Evolutionary conservation across 2,329 filamentous ascomycete genomes (phyloP).

Genomic region (Fusarium newnesense): DNA sequence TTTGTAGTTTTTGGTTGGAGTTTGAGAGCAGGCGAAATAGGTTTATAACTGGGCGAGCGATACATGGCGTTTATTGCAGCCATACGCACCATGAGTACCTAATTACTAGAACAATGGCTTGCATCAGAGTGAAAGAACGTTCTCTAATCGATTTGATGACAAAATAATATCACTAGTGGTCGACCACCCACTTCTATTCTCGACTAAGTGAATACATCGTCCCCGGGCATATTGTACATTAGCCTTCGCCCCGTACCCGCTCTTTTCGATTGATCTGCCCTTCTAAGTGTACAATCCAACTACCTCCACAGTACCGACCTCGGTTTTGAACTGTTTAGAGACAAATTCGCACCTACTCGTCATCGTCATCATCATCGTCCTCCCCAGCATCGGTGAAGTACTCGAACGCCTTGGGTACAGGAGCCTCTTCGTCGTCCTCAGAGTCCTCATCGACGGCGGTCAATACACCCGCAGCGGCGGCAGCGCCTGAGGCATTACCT

Average conservation of each 20-base stretch:
- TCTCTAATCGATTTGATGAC: background rate
- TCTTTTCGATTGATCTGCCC: constrained; percentile 30
- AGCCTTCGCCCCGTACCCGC: constrained; percentile 6
- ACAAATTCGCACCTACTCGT: constrained; percentile 34
- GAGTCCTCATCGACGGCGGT: constrained; percentile 89
- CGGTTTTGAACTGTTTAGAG: background rate
- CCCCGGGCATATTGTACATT: constrained; percentile 36
- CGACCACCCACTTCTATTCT: constrained; percentile 29
- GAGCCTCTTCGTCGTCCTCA: constrained; percentile 78
- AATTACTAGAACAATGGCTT: background rate
- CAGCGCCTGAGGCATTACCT: constrained; percentile 66
- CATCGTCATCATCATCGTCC: constrained; percentile 53
- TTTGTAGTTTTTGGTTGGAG: background rate
- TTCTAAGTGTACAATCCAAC: constrained; percentile 43
- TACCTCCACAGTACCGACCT: background rate
- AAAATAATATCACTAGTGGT: background rate
- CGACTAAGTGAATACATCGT: constrained; percentile 28
- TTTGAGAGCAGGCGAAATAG: constrained; percentile 2
- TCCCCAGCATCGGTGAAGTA: constrained; percentile 75
- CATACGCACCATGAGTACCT: background rate
- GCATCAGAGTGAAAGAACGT: background rate
- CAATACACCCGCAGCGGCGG: constrained; percentile 80
- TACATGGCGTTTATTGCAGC: background rate
- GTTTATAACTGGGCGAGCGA: background rate
- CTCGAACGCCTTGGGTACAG: constrained; percentile 77